Evolutionary conservation across 495 filamentous ascomycete genomes (phyloP).

Genomic region (Amorphotheca resinae): DNA sequence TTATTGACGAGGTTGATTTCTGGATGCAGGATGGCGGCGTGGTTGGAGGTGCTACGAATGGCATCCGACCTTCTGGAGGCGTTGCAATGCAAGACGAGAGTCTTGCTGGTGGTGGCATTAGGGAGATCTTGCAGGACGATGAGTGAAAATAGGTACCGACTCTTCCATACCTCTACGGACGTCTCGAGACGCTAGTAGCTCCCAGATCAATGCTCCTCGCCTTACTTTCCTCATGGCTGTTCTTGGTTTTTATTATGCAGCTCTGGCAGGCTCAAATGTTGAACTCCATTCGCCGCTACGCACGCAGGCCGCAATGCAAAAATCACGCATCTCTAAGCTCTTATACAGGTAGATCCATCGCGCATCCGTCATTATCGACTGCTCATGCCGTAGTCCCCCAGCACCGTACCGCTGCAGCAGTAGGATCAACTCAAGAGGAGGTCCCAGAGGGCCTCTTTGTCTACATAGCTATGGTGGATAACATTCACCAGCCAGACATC

Average conservation of each 20-base stretch:
- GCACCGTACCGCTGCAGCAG: no score
- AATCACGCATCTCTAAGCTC: background rate
- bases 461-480: slow-evolving; percentile 72
- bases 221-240: no score
- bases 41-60: slow-evolving; percentile 27
- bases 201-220: no score
- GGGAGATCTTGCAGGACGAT: slow-evolving; percentile 53
- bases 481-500: slow-evolving; percentile 84
- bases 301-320: background rate
- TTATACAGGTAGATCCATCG: no score
- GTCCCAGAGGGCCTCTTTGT: slow-evolving; percentile 52
- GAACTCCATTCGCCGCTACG: no score
- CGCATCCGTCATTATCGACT: background rate
- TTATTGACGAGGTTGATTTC: slow-evolving; percentile 84
- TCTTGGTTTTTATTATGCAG: no score
- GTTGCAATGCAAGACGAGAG: slow-evolving; percentile 6
- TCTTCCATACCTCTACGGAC: no score
- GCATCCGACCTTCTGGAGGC: slow-evolving; percentile 17
- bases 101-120: slow-evolving; percentile 27
- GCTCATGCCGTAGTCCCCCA: no score
- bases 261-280: no score
- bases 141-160: no score
- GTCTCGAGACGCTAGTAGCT: no score
- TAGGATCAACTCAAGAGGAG: slow-evolving; percentile 26
- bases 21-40: slow-evolving; percentile 50